These are phyloP conservation scores for Boletus subparvulus DNA, from an alignment of 768 basidiomycete species.

Conservation along the genomic window DNA sequence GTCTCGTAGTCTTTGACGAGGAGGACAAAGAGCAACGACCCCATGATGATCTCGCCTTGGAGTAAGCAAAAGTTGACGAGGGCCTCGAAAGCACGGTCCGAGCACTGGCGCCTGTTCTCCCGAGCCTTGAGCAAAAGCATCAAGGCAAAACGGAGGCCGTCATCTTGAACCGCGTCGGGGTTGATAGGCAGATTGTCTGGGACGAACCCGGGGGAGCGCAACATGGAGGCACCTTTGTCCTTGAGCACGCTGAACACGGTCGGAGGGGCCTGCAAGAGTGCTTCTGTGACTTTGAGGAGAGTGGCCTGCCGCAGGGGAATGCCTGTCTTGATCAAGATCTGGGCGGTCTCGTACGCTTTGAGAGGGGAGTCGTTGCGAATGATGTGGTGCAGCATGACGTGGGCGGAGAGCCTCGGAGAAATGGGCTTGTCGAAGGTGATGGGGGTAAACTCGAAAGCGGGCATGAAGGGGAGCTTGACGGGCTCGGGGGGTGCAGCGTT, in stretches of 20 bases:
- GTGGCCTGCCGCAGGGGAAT: constrained; percentile 50
- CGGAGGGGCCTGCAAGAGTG: constrained; percentile 23
- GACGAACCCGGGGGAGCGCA: constrained; percentile 13
- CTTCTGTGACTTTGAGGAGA: constrained; percentile 40
- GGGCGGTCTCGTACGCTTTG: constrained; percentile 50
- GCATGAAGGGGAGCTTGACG: constrained; percentile 24
- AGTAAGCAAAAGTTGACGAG: constrained; percentile 64
- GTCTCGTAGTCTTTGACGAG: constrained; percentile 64
- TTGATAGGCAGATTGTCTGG: constrained; percentile 31
- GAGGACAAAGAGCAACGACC: constrained; percentile 64
- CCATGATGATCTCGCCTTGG: constrained; percentile 80
- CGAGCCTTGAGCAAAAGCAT: constrained; percentile 53
- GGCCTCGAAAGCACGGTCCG: constrained; percentile 57
- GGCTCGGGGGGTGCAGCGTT: constrained; percentile 1
- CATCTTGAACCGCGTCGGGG: constrained; percentile 37
- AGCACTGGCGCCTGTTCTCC: constrained; percentile 53
- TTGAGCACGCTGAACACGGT: constrained; percentile 21
- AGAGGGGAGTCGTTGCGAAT: constrained; percentile 49
- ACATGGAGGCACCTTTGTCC: constrained; percentile 16
- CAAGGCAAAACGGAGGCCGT: constrained; percentile 50
- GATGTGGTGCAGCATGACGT: constrained; percentile 63
- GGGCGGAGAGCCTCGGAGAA: constrained; percentile 60
- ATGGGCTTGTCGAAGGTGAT: constrained; percentile 50
- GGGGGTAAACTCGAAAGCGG: constrained; percentile 36
- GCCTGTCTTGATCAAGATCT: constrained; percentile 53